Evolutionary conservation across 176 grass and related monocot genomes (phyloP), one percentile per base, ranked within the genome.

Genomic region (Oryza officinalis): DNA sequence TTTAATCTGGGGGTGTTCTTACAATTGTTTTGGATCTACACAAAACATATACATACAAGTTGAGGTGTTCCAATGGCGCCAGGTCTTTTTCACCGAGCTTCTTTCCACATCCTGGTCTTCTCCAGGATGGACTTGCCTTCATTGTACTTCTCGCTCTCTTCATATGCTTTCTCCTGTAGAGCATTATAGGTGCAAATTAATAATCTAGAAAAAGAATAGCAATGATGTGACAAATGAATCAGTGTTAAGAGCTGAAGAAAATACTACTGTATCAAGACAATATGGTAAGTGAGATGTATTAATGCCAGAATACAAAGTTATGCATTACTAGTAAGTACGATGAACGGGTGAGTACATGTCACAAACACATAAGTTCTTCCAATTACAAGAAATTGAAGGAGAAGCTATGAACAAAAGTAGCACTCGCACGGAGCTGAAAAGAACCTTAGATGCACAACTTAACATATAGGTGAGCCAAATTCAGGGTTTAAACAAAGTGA

Each of bases 71-170:
- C 14, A 37, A 37, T 57, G 17, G 46, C 10, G 4, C 8, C 5
- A 59, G 33, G 25, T 54, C 15, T 17, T 23, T 23, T 32, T 79
- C 80, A 94, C 61, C 66, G 83, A 54, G 67, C 68, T 65, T 87
- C 83, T 78, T 90, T 92, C 69, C 50, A 70, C 70, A 94, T 79
- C 79, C 78, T 43, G 63, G 87, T 37, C 75, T 70, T 92, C 27
- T 94, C 92, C 54, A 94, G 70, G 41, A 94, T 87, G 69, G 82
- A 94, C 47, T 82, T 94, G n/a, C 92, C 92, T 74, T 92, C 89
- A 81, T 94, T 94, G 87, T 92, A 94, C 50, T 90, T 94, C 52
- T 94, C 80, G 27, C 37, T 85, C 65, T 87, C 89, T 12, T 80
- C 84, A 9, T 89, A 91, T n/a, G 92, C 89, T 75, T 92, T 94